A percentile compares a stretch with the other conserved stretches of the same genome.
Conservation (phyloP, 345 rosid species). For the Populus alba region DNA sequence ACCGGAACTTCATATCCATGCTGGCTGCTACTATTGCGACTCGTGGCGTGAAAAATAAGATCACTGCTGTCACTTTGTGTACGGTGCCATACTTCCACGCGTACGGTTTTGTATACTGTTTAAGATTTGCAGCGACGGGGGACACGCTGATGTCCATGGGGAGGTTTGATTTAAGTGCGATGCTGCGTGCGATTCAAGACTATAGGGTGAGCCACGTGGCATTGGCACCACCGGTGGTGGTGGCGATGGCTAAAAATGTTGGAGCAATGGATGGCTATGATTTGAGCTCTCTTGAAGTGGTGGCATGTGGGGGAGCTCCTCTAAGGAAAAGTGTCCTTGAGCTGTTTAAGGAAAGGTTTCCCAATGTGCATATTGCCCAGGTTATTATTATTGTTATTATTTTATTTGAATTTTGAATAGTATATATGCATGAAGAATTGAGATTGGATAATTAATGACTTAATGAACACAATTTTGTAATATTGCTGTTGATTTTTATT, state of each 20-base stretch:
- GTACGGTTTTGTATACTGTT: constrained; percentile 38
- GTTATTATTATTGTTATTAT: constrained; percentile 12
- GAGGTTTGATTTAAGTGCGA: constrained; percentile 27
- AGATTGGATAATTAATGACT: too few species aligned
- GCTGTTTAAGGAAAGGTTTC: constrained; percentile 33
- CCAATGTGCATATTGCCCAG: constrained; percentile 43
- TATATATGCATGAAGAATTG: too few species aligned
- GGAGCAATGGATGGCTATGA: constrained; percentile 25
- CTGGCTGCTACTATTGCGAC: constrained; percentile 28
- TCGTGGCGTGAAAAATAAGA: constrained; percentile 20
- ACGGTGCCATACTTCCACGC: constrained; percentile 56
- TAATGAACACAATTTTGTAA: too few species aligned
- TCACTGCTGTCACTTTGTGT: constrained; percentile 30
- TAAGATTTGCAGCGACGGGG: constrained; percentile 41
- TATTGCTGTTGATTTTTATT: too few species aligned
- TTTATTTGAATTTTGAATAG: too few species aligned
- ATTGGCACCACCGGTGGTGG: constrained; percentile 45
- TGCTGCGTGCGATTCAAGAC: constrained; percentile 33
- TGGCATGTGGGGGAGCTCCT: constrained; percentile 49
- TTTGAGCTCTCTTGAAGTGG: constrained; percentile 51
- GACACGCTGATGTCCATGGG: constrained; percentile 36
- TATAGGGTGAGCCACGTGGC: constrained; percentile 42
- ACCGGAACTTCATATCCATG: constrained; percentile 34
- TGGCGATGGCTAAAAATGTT: constrained; percentile 31
- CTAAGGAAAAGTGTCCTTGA: constrained; percentile 23